These are phyloP conservation scores for Apiotrichum brassicae DNA, from an alignment of 1,284 basidiomycete species.

Conservation along the genomic window DNA sequence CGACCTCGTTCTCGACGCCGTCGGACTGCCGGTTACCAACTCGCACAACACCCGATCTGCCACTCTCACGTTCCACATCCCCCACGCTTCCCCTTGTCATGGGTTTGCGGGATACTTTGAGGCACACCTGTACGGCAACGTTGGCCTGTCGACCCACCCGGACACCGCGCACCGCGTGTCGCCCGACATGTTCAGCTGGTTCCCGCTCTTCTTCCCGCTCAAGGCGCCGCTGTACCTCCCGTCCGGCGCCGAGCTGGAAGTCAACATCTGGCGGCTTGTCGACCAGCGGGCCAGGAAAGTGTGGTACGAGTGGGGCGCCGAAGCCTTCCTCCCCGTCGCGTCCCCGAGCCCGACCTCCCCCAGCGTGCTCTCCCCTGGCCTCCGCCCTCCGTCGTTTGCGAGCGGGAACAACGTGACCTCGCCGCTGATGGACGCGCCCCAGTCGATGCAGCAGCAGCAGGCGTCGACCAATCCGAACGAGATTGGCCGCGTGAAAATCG, in stretches of 20 bases:
- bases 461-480: background rate
- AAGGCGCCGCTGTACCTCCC: constrained; percentile 92
- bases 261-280: constrained; percentile 90
- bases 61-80: constrained; percentile 81
- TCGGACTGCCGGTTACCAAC: constrained; percentile 74
- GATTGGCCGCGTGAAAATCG: constrained; percentile 66
- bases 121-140: constrained; percentile 78
- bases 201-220: constrained; percentile 93
- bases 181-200: constrained; percentile 98
- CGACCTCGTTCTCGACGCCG: constrained; percentile 65
- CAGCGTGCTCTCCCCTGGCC: constrained; percentile 6
- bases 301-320: constrained; percentile 99
- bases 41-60: constrained; percentile 79
- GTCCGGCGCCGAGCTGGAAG: constrained; percentile 81
- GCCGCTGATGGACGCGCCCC: constrained; percentile 51
- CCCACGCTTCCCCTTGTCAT: constrained; percentile 88
- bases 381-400: constrained; percentile 5
- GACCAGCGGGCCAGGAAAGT: constrained; percentile 62
- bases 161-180: constrained; percentile 73
- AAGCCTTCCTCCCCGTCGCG: constrained; percentile 66
- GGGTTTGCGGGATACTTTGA: constrained; percentile 99
- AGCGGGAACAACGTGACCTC: constrained; percentile 16
- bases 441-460: background rate
- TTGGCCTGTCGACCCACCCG: constrained; percentile 91
- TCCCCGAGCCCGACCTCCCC: constrained; percentile 13